Conservation (phyloP, 441 rosid genomes). For the Arabidopsis hybrid region DNA sequence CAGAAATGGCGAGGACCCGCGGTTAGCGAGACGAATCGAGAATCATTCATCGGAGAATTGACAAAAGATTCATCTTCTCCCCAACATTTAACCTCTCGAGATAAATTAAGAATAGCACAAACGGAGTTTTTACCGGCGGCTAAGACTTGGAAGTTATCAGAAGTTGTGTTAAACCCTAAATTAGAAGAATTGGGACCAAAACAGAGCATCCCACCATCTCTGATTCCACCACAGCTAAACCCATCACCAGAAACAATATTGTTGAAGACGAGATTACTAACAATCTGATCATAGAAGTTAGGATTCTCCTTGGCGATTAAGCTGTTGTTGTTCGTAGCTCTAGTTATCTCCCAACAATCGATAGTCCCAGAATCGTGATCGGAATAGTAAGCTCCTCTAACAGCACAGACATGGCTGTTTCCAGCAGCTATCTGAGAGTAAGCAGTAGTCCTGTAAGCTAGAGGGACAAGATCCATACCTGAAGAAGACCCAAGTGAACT, state of each 20-base stretch:
- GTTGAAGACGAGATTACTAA: constrained; percentile 59
- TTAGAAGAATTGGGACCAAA: constrained; percentile 68
- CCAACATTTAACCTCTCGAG: constrained; percentile 76
- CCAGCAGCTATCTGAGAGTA: constrained; percentile 84
- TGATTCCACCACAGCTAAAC: constrained; percentile 79
- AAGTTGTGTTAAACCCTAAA: constrained; percentile 54
- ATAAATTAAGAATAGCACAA: constrained; percentile 64
- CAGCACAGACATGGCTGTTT: constrained; percentile 75
- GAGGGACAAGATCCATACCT: constrained; percentile 72
- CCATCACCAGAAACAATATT: constrained; percentile 83
- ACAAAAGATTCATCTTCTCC: constrained; percentile 54
- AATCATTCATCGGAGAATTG: constrained; percentile 42
- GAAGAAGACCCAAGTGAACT: constrained; percentile 50
- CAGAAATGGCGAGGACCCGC: constrained; percentile 85
- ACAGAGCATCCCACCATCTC: constrained; percentile 77
- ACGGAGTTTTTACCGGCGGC: constrained; percentile 64
- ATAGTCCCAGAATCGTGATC: constrained; percentile 65
- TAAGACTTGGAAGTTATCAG: constrained; percentile 52
- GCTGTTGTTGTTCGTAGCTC: constrained; percentile 45
- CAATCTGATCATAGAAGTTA: constrained; percentile 53
- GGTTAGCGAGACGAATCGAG: constrained; percentile 62
- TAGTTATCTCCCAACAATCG: constrained; percentile 79
- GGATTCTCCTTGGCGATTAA: constrained; percentile 50
- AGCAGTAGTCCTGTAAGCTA: constrained; percentile 53
- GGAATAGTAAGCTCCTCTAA: constrained; percentile 80